Conservation (phyloP, 345 rosid genomes). For the Salix exigua region DNA sequence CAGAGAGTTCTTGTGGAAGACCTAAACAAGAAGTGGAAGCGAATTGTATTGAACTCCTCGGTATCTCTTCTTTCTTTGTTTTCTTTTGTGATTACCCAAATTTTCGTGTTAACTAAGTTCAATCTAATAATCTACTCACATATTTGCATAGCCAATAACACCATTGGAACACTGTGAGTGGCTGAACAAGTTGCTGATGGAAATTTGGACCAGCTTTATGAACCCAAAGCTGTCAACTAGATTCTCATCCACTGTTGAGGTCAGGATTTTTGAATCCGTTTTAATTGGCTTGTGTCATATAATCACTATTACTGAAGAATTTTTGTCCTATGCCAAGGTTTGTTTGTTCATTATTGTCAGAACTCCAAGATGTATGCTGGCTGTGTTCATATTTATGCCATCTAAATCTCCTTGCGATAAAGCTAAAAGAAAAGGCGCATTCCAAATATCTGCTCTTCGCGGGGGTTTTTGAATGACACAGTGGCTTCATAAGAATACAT, state of each 20-base stretch:
- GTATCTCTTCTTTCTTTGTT: conserved; percentile 31
- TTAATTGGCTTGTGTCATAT: neutral
- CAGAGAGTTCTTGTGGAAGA: conserved; percentile 66
- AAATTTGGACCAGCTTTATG: conserved; percentile 70
- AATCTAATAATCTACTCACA: neutral
- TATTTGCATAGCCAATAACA: conserved; percentile 58
- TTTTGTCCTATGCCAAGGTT: neutral
- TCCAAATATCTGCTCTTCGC: neutral
- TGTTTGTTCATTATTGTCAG: neutral
- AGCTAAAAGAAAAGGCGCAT: neutral
- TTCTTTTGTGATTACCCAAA: conserved; percentile 5
- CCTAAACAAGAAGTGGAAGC: conserved; percentile 80
- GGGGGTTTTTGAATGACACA: neutral
- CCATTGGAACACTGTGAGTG: conserved; percentile 95
- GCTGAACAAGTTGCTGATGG: conserved; percentile 81
- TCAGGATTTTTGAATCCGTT: conserved; percentile 26
- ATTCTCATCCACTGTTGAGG: conserved; percentile 81
- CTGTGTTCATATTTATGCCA: neutral
- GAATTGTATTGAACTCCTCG: conserved; percentile 48
- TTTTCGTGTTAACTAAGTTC: neutral
- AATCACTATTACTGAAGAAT: neutral
- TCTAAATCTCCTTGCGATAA: neutral
- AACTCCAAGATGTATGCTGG: neutral
- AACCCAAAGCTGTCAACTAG: conserved; percentile 64
- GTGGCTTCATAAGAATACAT: neutral